A percentile compares a stretch with the other conserved stretches of the same genome.
Conservation (phyloP, 805 yeast species). For the Monosporozyma siamensis region DNA sequence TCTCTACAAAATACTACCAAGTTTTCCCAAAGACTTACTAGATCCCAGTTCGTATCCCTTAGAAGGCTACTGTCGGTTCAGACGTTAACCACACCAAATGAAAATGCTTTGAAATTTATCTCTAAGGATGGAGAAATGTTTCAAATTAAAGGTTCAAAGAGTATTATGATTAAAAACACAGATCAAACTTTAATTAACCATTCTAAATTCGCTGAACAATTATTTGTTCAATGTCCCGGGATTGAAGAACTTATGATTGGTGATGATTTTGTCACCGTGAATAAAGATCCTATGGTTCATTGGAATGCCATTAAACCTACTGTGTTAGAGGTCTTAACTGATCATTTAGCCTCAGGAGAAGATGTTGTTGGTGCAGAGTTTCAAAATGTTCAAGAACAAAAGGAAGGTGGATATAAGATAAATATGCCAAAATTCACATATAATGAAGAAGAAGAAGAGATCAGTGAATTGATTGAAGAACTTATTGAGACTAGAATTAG, state of each 20-base stretch:
- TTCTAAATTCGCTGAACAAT: slow-evolving; percentile 54
- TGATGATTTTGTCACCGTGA: slow-evolving; percentile 61
- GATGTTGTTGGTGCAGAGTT: slow-evolving; percentile 21
- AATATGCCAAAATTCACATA: slow-evolving; percentile 25
- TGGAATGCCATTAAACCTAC: slow-evolving; percentile 70
- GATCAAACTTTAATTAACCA: slow-evolving; percentile 29
- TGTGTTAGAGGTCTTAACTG: slow-evolving; percentile 34
- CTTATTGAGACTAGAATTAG: slow-evolving; percentile 88
- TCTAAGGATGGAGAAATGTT: slow-evolving; percentile 30
- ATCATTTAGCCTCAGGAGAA: slow-evolving; percentile 25
- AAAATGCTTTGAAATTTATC: slow-evolving; percentile 62
- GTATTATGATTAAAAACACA: slow-evolving; percentile 28
- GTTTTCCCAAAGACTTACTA: not conserved
- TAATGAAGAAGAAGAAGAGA: slow-evolving; percentile 64
- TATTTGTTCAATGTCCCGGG: slow-evolving; percentile 41
- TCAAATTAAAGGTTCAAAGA: slow-evolving; percentile 25
- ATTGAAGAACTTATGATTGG: slow-evolving; percentile 70
- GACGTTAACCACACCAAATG: slow-evolving; percentile 61
- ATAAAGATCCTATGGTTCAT: slow-evolving; percentile 52
- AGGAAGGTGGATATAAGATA: slow-evolving; percentile 31
- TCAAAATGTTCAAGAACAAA: slow-evolving; percentile 27
- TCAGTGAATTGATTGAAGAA: slow-evolving; percentile 83
- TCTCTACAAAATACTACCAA: not conserved
- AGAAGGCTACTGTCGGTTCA: slow-evolving; percentile 26
- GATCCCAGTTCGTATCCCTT: not conserved